Conservation (phyloP, 257 asterid species). For the Anisodus acutangulus region DNA sequence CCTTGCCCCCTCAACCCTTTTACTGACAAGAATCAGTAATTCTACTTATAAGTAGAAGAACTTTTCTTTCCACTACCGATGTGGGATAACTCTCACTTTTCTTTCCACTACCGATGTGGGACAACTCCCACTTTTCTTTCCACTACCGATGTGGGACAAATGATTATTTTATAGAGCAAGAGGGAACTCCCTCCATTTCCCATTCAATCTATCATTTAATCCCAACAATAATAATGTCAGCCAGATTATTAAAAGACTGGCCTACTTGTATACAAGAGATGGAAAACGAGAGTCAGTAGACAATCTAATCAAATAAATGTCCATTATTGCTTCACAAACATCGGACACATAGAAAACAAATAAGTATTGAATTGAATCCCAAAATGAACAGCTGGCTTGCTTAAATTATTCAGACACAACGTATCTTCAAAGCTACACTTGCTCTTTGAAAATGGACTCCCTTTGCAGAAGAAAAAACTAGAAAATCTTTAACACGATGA, state of each 20-base stretch:
- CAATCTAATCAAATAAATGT: not conserved
- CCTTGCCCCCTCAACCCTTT: too few species aligned
- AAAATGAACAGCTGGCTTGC: conserved; percentile 12
- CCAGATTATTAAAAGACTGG: not conserved
- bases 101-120: too few species aligned
- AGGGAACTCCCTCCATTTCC: too few species aligned
- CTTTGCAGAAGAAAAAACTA: not conserved
- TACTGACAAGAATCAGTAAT: too few species aligned
- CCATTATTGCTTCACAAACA: not conserved
- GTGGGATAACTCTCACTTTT: too few species aligned
- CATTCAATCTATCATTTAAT: too few species aligned
- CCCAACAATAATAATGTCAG: too few species aligned
- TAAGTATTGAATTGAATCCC: not conserved
- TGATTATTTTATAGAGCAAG: too few species aligned
- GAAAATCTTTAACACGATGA: not conserved
- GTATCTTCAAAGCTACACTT: not conserved
- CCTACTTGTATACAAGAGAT: not conserved
- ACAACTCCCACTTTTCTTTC: too few species aligned
- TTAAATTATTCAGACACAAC: not conserved
- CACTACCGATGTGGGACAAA: too few species aligned
- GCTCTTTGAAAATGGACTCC: not conserved
- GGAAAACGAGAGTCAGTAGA: not conserved
- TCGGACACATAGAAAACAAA: not conserved
- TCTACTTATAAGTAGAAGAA: too few species aligned
- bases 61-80: too few species aligned